Percentiles rank a stretch among this genome's conserved stretches.
phyloP scores from a whole-genome alignment of 768 basidiomycete species.

The Pilatotrama ljubarskyi region DNA sequence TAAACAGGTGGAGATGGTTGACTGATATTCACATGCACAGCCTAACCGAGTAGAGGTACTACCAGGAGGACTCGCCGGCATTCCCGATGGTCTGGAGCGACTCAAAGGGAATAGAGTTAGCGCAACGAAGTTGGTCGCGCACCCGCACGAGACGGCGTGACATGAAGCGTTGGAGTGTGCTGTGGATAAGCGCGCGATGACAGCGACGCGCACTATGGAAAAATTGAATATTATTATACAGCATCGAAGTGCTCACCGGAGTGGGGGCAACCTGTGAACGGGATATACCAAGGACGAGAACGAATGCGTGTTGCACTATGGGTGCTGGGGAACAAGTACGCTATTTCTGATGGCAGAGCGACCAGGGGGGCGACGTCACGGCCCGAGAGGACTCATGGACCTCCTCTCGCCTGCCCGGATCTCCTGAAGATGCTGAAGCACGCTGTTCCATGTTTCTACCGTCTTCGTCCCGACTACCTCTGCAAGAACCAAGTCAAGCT shows the following conservation, averaged over 20 bases:
- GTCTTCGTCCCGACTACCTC: not conserved
- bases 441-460: not conserved
- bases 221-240: too few relatives aligned
- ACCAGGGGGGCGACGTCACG: not conserved
- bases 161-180: too few relatives aligned
- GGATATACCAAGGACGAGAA: too few relatives aligned
- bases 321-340: not conserved
- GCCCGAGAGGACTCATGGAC: not conserved
- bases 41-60: conserved; percentile 28
- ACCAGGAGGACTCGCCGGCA: conserved; percentile 24
- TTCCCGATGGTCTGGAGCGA: conserved; percentile 21
- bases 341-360: not conserved
- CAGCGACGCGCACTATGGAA: too few relatives aligned
- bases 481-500: not conserved
- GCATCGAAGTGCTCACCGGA: too few relatives aligned
- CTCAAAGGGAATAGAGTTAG: conserved; percentile 32
- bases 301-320: too few relatives aligned
- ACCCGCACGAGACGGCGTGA: conserved; percentile 39
- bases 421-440: not conserved
- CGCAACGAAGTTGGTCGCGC: conserved; percentile 43
- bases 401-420: not conserved
- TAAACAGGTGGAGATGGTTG: not conserved
- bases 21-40: not conserved
- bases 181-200: too few relatives aligned
- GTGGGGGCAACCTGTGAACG: too few relatives aligned